Evolutionary conservation across 1,139 yeast genomes (phyloP).

Genomic region (Candida smagusa): DNA sequence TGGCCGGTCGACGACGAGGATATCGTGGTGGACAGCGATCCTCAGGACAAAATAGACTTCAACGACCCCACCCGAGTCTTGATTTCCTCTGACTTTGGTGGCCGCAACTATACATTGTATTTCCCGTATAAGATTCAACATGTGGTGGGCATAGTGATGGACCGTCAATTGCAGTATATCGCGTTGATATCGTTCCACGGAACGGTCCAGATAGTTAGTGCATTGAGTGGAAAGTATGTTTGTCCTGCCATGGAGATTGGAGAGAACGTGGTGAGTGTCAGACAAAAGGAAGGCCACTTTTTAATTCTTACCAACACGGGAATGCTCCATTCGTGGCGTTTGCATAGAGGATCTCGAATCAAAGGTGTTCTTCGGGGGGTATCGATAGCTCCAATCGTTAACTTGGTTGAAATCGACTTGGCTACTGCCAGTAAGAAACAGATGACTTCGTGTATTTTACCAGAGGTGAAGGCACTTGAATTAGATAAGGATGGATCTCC

Average conservation of each 20-base stretch:
- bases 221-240: conserved; percentile 52
- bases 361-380: conserved; percentile 36
- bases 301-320: conserved; percentile 54
- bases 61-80: conserved; percentile 45
- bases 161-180: conserved; percentile 33
- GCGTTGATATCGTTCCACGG: conserved; percentile 74
- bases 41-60: conserved; percentile 34
- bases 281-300: conserved; percentile 49
- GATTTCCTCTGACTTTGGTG: conserved; percentile 23
- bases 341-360: conserved; percentile 18
- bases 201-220: conserved; percentile 63
- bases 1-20: conserved; percentile 38
- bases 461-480: conserved; percentile 30
- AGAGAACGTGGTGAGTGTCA: conserved; percentile 50
- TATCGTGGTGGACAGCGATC: conserved; percentile 17
- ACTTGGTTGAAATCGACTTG: conserved; percentile 18
- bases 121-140: conserved; percentile 45
- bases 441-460: conserved; percentile 16
- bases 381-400: conserved; percentile 52
- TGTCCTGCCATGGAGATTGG: conserved; percentile 61
- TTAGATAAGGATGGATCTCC: conserved; percentile 41
- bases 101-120: conserved; percentile 28
- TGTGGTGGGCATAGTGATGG: conserved; percentile 31
- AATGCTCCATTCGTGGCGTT: conserved; percentile 47
- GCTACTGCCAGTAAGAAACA: conserved; percentile 5